phyloP scores from a whole-genome alignment of 1,139 yeast species.

The Saccharomyces hybrid region DNA sequence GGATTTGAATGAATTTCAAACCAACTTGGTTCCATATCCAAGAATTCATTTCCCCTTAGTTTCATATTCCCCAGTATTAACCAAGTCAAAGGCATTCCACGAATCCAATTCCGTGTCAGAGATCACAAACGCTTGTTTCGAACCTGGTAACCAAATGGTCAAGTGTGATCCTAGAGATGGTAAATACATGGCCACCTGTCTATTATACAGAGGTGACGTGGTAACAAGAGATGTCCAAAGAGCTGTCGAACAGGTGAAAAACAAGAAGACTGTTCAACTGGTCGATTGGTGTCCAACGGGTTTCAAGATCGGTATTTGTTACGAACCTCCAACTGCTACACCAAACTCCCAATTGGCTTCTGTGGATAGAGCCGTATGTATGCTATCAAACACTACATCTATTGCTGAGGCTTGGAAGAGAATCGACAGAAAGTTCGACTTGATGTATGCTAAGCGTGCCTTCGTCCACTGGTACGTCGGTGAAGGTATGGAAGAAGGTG shows the following conservation, averaged over 20 bases:
- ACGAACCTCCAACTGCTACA: slow-evolving; percentile 93
- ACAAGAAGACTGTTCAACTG: slow-evolving; percentile 89
- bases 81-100: slow-evolving; percentile 85
- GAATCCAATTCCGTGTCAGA: slow-evolving; percentile 86
- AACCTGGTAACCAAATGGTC: slow-evolving; percentile 98
- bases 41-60: slow-evolving; percentile 98
- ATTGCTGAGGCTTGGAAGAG: slow-evolving; percentile 98
- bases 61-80: slow-evolving; percentile 91
- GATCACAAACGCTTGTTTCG: slow-evolving; percentile 95
- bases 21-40: slow-evolving; percentile 97
- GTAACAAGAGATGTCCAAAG: slow-evolving; percentile 95
- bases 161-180: slow-evolving; percentile 96
- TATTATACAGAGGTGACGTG: slow-evolving; percentile 96
- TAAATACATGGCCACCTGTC: slow-evolving; percentile 96
- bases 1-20: slow-evolving; percentile 94
- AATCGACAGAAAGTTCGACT: slow-evolving; percentile 92
- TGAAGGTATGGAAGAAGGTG: slow-evolving; percentile 94
- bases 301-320: slow-evolving; percentile 97
- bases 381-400: slow-evolving; percentile 95
- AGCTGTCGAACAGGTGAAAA: slow-evolving; percentile 87
- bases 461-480: slow-evolving; percentile 99
- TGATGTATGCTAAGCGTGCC: slow-evolving; percentile 97
- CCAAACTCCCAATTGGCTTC: slow-evolving; percentile 82
- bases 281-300: slow-evolving; percentile 99
- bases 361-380: slow-evolving; percentile 93